A percentile compares a stretch with the other conserved stretches of the same genome.
Conservation (phyloP, 2,329 filamentous ascomycete genomes). For the Onygenales sp. region DNA sequence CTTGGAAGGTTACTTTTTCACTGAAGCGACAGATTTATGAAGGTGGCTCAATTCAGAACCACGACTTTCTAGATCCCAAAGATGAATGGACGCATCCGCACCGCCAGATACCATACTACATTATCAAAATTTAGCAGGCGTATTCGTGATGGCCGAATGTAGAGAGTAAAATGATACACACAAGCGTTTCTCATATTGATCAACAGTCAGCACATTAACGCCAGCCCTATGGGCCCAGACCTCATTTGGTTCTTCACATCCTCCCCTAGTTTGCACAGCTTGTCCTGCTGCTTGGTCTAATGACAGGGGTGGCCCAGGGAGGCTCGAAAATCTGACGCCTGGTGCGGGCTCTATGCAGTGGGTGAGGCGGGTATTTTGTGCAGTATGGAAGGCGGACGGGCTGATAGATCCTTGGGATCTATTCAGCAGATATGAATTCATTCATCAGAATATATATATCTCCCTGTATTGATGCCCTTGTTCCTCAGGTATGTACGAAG, state of each 20-base stretch:
- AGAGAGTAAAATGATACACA: conserved; percentile 27
- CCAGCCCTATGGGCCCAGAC: conserved; percentile 61
- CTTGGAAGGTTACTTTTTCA: conserved; percentile 19
- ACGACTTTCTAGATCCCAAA: conserved; percentile 74
- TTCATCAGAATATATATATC: conserved; percentile 43
- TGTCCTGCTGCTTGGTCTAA: conserved; percentile 7
- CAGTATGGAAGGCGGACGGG: conserved; percentile 54
- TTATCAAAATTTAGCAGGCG: not conserved
- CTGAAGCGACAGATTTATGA: conserved; percentile 42
- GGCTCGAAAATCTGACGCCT: conserved; percentile 61
- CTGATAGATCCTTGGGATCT: conserved; percentile 61
- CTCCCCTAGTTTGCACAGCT: conserved; percentile 3
- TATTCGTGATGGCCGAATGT: not conserved
- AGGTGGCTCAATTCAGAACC: conserved; percentile 41
- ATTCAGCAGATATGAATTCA: conserved; percentile 68
- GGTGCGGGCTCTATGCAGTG: conserved; percentile 60
- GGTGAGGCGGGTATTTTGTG: conserved; percentile 57
- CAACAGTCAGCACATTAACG: conserved; percentile 68
- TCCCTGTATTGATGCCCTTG: not conserved
- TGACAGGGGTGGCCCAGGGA: conserved; percentile 24
- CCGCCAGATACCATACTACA: conserved; percentile 71
- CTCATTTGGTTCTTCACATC: conserved; percentile 18
- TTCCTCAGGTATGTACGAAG: not conserved
- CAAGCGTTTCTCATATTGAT: conserved; percentile 72
- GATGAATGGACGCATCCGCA: conserved; percentile 69